Conservation (phyloP, 1,284 basidiomycete genomes). For the Mycocalia duriaeana region DNA sequence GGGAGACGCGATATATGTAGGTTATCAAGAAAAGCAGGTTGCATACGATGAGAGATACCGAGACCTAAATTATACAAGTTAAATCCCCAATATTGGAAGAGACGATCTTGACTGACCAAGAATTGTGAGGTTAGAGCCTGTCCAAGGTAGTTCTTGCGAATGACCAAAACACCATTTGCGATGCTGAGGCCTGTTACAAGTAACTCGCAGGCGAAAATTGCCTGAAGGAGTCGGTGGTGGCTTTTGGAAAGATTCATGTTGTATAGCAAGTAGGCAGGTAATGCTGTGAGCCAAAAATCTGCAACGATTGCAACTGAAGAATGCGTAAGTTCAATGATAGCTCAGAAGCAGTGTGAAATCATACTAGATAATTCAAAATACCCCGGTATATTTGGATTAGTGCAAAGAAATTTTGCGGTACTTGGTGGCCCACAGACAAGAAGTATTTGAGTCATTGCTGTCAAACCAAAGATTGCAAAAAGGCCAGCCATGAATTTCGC, state of each 20-base stretch:
- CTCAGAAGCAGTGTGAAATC: background rate
- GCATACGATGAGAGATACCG: background rate
- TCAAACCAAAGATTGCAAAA: slow-evolving; percentile 2
- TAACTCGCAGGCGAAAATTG: slow-evolving; percentile 10
- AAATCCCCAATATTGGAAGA: background rate
- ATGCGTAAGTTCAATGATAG: background rate
- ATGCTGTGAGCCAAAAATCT: slow-evolving; percentile 9
- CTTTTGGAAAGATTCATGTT: slow-evolving; percentile 6
- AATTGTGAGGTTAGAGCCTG: slow-evolving; percentile 7
- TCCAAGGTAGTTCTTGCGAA: background rate
- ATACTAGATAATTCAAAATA: slow-evolving; percentile 10
- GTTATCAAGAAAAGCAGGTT: background rate
- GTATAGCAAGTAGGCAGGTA: slow-evolving; percentile 10
- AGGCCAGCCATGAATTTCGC: slow-evolving; percentile 1
- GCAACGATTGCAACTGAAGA: slow-evolving; percentile 9
- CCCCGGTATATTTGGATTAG: slow-evolving; percentile 4
- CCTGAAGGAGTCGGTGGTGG: slow-evolving; percentile 6
- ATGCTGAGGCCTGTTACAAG: slow-evolving; percentile 8
- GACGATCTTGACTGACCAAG: slow-evolving; percentile 4
- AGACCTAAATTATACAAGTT: background rate
- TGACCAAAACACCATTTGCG: slow-evolving; percentile 6
- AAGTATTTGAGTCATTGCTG: slow-evolving; percentile 6
- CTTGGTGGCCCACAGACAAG: slow-evolving; percentile 7
- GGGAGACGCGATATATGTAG: background rate
- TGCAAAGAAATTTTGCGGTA: background rate